These are phyloP conservation scores for Fusarium chlamydosporum DNA, from an alignment of 2,329 filamentous ascomycete genomes.

Conservation along the genomic window DNA sequence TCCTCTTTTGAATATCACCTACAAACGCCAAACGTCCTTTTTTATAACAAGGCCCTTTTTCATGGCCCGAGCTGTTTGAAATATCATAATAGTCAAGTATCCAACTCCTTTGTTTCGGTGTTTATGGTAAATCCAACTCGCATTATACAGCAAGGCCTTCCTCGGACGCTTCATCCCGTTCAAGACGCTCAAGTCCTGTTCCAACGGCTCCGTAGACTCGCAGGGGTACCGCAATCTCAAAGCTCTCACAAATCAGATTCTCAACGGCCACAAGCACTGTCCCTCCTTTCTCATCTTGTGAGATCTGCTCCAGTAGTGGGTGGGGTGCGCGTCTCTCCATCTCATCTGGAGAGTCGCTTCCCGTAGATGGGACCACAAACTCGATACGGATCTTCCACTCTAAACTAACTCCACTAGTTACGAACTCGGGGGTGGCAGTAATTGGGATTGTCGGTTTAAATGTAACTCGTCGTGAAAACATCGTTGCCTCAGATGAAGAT, in stretches of 20 bases:
- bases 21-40: conserved; percentile 33
- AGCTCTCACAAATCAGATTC: conserved; percentile 85
- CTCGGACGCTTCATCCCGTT: conserved; percentile 67
- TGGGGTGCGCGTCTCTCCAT: conserved; percentile 48
- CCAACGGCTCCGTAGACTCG: conserved; percentile 80
- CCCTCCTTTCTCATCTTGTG: conserved; percentile 82
- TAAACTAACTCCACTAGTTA: conserved; percentile 88
- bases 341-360: conserved; percentile 41
- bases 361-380: conserved; percentile 83
- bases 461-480: conserved; percentile 83
- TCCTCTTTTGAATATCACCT: conserved; percentile 35
- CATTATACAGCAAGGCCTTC: conserved; percentile 60
- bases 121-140: conserved; percentile 30
- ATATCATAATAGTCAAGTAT: conserved; percentile 31
- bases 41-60: conserved; percentile 22
- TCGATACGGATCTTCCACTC: conserved; percentile 93
- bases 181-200: conserved; percentile 68
- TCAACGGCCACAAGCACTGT: conserved; percentile 82
- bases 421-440: conserved; percentile 88
- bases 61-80: conserved; percentile 24
- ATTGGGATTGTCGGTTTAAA: conserved; percentile 89
- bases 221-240: conserved; percentile 88
- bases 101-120: conserved; percentile 26
- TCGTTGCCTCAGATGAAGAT: conserved; percentile 82
- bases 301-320: conserved; percentile 82